A percentile compares a stretch with the other conserved stretches of the same genome.
These are phyloP conservation scores for Vaccinium myrtillus DNA, from an alignment of 148 eudicot genomes.

Conservation along the genomic window DNA sequence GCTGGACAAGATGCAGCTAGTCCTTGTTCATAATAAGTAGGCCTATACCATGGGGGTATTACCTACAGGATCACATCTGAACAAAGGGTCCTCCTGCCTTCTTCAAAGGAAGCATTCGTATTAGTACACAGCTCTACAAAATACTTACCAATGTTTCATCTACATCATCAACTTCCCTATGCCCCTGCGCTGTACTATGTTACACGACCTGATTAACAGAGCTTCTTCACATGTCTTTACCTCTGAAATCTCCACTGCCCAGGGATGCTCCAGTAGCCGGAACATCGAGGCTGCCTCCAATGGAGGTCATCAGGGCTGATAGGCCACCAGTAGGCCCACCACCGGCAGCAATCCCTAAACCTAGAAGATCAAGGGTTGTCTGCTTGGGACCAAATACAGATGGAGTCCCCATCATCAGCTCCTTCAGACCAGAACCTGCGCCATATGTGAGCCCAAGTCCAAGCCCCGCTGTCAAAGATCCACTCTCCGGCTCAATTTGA, in stretches of 20 bases:
- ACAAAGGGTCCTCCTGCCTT: not conserved
- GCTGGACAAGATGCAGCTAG: too few relatives aligned
- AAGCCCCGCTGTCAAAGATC: conserved; percentile 47
- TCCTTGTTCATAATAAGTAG: not conserved
- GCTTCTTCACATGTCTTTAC: conserved; percentile 54
- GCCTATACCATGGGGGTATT: not conserved
- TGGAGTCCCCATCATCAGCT: conserved; percentile 82
- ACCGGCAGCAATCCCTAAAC: conserved; percentile 81
- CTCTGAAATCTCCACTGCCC: conserved; percentile 45
- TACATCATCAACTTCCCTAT: not conserved
- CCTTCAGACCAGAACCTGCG: conserved; percentile 69
- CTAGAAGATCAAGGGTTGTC: conserved; percentile 89
- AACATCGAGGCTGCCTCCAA: conserved; percentile 63
- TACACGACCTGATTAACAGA: conserved; percentile 18
- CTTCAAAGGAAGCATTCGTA: not conserved
- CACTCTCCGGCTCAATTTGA: conserved; percentile 46
- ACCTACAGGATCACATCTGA: too few relatives aligned
- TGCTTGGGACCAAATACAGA: conserved; percentile 79
- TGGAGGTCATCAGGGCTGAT: conserved; percentile 68
- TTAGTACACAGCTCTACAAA: not conserved
- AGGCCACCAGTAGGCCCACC: conserved; percentile 55
- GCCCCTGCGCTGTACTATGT: not conserved
- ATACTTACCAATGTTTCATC: not conserved
- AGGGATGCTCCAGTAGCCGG: conserved; percentile 42
- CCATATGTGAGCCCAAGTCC: conserved; percentile 66